These are phyloP conservation scores for Globisporangium mamillatum DNA, from an alignment of 352 stramenopile species.

Conservation along the genomic window DNA sequence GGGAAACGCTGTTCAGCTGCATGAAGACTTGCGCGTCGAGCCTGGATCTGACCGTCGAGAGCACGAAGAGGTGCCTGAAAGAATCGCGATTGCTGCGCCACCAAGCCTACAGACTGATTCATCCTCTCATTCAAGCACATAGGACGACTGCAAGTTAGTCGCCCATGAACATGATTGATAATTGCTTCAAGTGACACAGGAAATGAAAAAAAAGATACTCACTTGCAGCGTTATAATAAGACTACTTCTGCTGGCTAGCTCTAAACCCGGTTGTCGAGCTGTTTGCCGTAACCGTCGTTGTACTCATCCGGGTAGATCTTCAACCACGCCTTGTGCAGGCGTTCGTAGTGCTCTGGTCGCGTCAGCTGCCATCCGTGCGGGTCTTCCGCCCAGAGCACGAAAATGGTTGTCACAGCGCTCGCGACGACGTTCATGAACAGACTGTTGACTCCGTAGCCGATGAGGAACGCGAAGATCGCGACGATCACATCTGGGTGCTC, in stretches of 20 bases:
- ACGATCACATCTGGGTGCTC: slow-evolving; percentile 63
- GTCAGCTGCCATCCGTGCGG: slow-evolving; percentile 72
- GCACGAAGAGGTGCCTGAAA: slow-evolving; percentile 1
- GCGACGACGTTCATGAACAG: slow-evolving; percentile 74
- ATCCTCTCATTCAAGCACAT: background rate
- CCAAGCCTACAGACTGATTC: slow-evolving; percentile 1
- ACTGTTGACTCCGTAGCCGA: slow-evolving; percentile 74
- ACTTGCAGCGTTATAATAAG: slow-evolving; percentile 1
- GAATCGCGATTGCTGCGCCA: slow-evolving; percentile 3
- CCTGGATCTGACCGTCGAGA: slow-evolving; percentile 7
- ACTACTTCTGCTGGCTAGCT: background rate
- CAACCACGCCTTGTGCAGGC: slow-evolving; percentile 71
- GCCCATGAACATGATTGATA: background rate
- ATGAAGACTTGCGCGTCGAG: background rate
- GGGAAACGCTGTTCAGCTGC: slow-evolving; percentile 3
- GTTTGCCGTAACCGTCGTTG: slow-evolving; percentile 79
- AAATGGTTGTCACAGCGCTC: slow-evolving; percentile 78
- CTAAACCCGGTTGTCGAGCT: slow-evolving; percentile 27
- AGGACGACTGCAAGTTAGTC: background rate
- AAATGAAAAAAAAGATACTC: background rate
- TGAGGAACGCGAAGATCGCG: slow-evolving; percentile 67
- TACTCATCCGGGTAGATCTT: slow-evolving; percentile 84
- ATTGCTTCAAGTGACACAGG: background rate
- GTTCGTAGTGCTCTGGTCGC: slow-evolving; percentile 64
- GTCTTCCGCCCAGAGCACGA: slow-evolving; percentile 84